Percentiles rank a stretch among this genome's conserved stretches.
Conservation (phyloP, 2,329 filamentous ascomycete species). For the Fusarium sp. region DNA sequence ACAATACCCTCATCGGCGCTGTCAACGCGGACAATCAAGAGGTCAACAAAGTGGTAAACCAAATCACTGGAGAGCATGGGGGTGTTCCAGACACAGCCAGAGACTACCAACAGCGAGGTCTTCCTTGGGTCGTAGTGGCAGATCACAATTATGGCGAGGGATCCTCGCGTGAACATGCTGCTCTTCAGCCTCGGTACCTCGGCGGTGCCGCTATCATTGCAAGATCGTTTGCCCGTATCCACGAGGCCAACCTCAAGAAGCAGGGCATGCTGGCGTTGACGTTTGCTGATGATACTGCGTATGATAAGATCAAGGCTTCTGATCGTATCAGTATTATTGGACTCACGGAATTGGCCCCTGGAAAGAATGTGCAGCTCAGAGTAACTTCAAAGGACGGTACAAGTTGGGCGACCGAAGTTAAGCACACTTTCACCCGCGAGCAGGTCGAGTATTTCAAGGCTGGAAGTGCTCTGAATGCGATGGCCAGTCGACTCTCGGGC, state of each 20-base stretch:
- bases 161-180: constrained; percentile 91
- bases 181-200: constrained; percentile 87
- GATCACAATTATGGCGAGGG: constrained; percentile 98
- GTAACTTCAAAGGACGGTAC: constrained; percentile 6
- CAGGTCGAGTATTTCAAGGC: constrained; percentile 31
- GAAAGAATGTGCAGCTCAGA: background rate
- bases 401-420: constrained; percentile 13
- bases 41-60: constrained; percentile 70
- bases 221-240: constrained; percentile 90
- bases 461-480: constrained; percentile 30
- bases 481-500: constrained; percentile 14
- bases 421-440: constrained; percentile 21
- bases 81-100: constrained; percentile 9
- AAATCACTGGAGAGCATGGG: background rate
- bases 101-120: constrained; percentile 6
- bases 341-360: constrained; percentile 7
- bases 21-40: constrained; percentile 76
- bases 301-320: constrained; percentile 71
- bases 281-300: constrained; percentile 89
- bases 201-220: constrained; percentile 86
- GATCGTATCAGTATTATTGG: constrained; percentile 25
- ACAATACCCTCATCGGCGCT: constrained; percentile 80
- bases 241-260: constrained; percentile 97
- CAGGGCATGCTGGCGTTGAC: constrained; percentile 96
- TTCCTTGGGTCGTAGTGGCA: constrained; percentile 86